Conservation (phyloP, 139 green algal genomes). For the Nannochloris sp. region DNA sequence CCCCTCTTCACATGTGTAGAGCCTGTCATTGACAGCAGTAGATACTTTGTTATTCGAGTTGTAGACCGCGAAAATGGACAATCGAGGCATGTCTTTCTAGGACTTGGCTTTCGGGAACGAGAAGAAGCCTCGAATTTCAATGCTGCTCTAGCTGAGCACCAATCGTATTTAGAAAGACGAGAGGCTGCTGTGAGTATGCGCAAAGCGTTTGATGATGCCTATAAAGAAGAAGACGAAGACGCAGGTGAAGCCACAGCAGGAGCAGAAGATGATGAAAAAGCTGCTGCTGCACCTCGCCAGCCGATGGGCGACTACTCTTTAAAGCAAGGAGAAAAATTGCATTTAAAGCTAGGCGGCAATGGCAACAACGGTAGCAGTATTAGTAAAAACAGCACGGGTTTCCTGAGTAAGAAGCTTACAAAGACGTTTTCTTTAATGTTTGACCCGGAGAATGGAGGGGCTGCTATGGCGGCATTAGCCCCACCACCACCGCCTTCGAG, state of each 20-base stretch:
- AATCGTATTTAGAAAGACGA: constrained; percentile 49
- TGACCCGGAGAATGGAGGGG: neutral
- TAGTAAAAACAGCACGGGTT: neutral
- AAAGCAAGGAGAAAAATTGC: constrained; percentile 7
- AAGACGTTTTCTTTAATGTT: constrained; percentile 15
- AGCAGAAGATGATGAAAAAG: neutral
- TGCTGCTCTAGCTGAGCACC: constrained; percentile 60
- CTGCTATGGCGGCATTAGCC: constrained; percentile 1
- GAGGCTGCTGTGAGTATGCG: constrained; percentile 40
- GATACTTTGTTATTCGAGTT: constrained; percentile 59
- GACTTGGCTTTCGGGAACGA: constrained; percentile 56
- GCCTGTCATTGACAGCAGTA: constrained; percentile 59
- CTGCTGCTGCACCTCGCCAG: neutral
- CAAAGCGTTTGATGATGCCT: constrained; percentile 17
- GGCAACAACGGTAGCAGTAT: neutral
- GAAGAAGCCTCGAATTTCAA: constrained; percentile 56
- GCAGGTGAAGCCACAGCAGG: neutral
- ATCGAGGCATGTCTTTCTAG: constrained; percentile 69
- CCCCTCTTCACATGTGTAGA: constrained; percentile 45
- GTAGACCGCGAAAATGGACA: constrained; percentile 34
- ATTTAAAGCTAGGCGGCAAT: constrained; percentile 3
- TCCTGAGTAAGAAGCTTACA: constrained; percentile 7
- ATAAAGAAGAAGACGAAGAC: neutral
- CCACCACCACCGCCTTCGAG: no score
- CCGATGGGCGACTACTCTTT: neutral